Evolutionary conservation across 345 rosid genomes (phyloP).

Genomic region (Crucihimalaya himalaica): DNA sequence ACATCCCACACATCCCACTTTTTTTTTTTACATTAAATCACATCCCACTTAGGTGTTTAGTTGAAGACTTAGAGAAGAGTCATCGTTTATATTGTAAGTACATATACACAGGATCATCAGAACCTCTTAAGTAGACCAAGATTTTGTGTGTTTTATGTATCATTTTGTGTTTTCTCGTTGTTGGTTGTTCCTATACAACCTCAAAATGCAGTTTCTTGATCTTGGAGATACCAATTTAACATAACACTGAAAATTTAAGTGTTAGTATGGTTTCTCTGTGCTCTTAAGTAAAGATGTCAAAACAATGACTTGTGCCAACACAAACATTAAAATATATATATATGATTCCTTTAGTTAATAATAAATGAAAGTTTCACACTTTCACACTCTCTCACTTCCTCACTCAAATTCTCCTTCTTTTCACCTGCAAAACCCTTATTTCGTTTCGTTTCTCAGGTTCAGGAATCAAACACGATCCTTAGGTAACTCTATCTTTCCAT

Average conservation of each 20-base stretch:
- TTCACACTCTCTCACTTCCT: background rate
- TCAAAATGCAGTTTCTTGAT: constrained; percentile 14
- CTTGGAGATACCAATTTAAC: background rate
- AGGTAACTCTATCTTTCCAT: background rate
- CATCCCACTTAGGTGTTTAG: constrained; percentile 25
- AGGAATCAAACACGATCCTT: background rate
- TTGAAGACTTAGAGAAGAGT: constrained; percentile 12
- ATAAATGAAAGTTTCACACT: background rate
- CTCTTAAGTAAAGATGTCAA: background rate
- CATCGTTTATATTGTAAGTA: constrained; percentile 34
- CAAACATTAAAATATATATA: too few relatives aligned
- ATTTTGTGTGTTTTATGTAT: background rate
- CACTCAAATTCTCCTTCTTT: constrained; percentile 11
- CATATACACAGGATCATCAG: constrained; percentile 13
- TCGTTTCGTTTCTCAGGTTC: background rate
- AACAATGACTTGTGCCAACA: background rate
- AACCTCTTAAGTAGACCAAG: background rate
- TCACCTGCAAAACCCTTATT: background rate
- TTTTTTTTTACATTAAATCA: constrained; percentile 8
- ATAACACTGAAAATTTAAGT: background rate
- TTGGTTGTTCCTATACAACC: background rate
- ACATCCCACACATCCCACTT: background rate
- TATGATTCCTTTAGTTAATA: too few relatives aligned
- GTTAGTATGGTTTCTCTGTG: background rate
- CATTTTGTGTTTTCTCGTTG: background rate